Evolutionary conservation across 2,329 filamentous ascomycete genomes (phyloP).

Genomic region (Clathrospora elynae): DNA sequence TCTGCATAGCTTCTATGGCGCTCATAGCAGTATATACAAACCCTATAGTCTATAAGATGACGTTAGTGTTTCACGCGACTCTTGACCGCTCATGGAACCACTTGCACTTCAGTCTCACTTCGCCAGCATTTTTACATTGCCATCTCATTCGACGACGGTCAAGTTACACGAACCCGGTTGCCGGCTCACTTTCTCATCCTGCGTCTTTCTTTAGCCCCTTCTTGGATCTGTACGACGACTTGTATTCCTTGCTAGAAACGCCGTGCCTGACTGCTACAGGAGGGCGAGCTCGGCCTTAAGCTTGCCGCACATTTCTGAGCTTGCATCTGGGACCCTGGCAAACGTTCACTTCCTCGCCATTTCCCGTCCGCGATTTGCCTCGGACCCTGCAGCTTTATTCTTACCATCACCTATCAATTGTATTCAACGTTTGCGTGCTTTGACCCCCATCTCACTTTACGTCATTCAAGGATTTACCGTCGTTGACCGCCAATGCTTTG

Average conservation of each 20-base stretch:
- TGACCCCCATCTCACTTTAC: background rate
- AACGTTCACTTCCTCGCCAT: too few species aligned
- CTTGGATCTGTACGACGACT: too few species aligned
- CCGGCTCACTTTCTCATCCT: too few species aligned
- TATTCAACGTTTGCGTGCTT: background rate
- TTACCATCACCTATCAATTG: background rate
- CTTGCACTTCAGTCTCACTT: background rate
- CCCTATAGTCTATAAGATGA: background rate
- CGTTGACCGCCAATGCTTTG: background rate
- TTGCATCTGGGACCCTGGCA: constrained; percentile 1
- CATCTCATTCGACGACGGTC: background rate
- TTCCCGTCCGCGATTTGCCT: background rate
- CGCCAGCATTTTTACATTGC: background rate
- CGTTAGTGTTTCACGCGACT: background rate
- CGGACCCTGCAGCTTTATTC: background rate
- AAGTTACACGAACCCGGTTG: background rate
- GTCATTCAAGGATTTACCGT: background rate
- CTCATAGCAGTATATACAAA: background rate
- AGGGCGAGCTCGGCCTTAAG: too few species aligned
- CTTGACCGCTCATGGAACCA: background rate
- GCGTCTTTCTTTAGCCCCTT: too few species aligned
- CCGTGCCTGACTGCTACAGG: too few species aligned
- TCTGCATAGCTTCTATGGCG: background rate
- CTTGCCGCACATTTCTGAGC: too few species aligned
- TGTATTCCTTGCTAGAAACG: too few species aligned